These are phyloP conservation scores for Tilletia walkeri DNA, from an alignment of 1,284 basidiomycete genomes.

Conservation along the genomic window DNA sequence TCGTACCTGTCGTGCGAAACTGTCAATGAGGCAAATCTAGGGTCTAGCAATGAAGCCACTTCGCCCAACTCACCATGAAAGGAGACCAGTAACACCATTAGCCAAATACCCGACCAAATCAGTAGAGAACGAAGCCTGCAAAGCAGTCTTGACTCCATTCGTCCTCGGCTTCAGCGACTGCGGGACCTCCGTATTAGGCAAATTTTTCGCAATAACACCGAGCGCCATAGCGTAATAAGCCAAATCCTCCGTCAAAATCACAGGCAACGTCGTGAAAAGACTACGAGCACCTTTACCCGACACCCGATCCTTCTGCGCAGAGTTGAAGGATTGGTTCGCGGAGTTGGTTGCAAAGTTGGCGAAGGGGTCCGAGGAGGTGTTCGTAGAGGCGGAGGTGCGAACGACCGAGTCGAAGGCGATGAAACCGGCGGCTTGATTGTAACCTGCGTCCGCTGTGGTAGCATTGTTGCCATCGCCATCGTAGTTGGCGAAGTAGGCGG, in stretches of 20 bases:
- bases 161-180: background rate
- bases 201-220: background rate
- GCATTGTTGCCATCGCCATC: constrained; percentile 14
- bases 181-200: background rate
- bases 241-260: constrained; percentile 18
- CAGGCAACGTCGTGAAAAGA: constrained; percentile 19
- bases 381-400: background rate
- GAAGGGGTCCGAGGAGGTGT: background rate
- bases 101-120: background rate
- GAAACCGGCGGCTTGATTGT: constrained; percentile 21
- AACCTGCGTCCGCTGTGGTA: constrained; percentile 17
- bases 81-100: background rate
- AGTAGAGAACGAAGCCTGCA: constrained; percentile 2
- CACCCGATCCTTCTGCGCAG: constrained; percentile 1
- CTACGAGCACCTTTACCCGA: constrained; percentile 8
- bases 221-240: background rate
- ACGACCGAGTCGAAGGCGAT: constrained; percentile 17
- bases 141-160: background rate
- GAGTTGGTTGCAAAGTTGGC: background rate
- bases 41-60: too few relatives aligned
- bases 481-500: constrained; percentile 22
- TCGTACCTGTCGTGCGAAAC: background rate
- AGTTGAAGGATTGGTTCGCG: background rate
- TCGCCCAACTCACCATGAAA: background rate
- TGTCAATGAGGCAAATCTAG: too few relatives aligned